Evolutionary conservation across 352 stramenopile species (phyloP), one percentile per base, ranked within the genome.

Genomic region (Globisporangium carolinianum): DNA sequence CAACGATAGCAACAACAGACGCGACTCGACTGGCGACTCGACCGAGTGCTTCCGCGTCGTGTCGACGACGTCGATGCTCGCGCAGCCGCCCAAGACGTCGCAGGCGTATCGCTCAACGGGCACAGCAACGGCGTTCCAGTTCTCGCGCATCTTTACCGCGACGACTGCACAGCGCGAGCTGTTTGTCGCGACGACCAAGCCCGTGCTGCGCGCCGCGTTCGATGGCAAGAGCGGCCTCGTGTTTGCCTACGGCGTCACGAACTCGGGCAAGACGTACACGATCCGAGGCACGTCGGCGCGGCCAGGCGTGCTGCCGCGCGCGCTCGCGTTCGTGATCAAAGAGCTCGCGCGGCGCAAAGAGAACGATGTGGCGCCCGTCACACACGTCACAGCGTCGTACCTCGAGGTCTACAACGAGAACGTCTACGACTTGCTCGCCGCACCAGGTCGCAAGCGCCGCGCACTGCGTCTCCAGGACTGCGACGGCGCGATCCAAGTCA

Each of bases 401-500:
- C 76, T 99, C 15, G 96, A 99, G 70, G 97, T 99, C 58, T 99
- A 99, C 82, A 99, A 99, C 64, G 96, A 99, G 60, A 94, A 98
- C 50, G 84, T 99, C 14, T 98, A 95, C 68, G 97, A 99, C 70
- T 69, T 99, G 37, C 69, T 99, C 45, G 74, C 83, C 5, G 62
- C 76, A 5, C 68, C 79, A 14, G 60, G 74, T 45, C 63, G 72
- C 15, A 90, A 83, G 62, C 76, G 83, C 11, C 71, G 76, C 39
- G 79, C 79, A 51, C 55, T 94, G 37, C 68, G 81, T n/a, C 64
- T 94, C 8, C 81, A 93, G 52, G 86, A 93, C 59, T 86, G 83
- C 37, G 83, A 96, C 7, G 91, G 91, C 3, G 86, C 89, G 52
- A 91, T 97, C 47, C 79, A 97, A 53, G 89, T 97, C 14, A 71